These are phyloP conservation scores for Coniochaeta pulveracea DNA, from an alignment of 2,329 filamentous ascomycete genomes.

Conservation along the genomic window DNA sequence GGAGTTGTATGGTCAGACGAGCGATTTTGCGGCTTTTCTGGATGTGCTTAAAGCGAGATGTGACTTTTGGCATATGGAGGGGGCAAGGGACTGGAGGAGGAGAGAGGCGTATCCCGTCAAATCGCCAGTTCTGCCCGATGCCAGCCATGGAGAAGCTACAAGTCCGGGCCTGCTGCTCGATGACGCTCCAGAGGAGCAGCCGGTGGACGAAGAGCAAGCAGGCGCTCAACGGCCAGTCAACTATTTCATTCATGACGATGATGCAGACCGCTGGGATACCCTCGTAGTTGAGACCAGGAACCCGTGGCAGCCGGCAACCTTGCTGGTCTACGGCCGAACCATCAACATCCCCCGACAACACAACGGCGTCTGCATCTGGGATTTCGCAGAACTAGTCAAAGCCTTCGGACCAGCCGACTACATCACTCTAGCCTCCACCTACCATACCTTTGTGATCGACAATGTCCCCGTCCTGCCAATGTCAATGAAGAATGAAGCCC, in stretches of 20 bases:
- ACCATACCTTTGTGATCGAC: slow-evolving; percentile 67
- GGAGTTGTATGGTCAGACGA: slow-evolving; percentile 46
- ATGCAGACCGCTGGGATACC: slow-evolving; percentile 16
- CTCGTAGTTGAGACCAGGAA: slow-evolving; percentile 2
- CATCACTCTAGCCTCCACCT: slow-evolving; percentile 68
- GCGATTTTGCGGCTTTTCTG: slow-evolving; percentile 66
- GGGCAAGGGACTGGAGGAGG: slow-evolving; percentile 58
- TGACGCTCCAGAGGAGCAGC: slow-evolving; percentile 12
- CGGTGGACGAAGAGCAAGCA: slow-evolving; percentile 6
- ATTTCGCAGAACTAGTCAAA: slow-evolving; percentile 57
- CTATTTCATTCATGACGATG: slow-evolving; percentile 13
- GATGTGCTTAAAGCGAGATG: slow-evolving; percentile 67
- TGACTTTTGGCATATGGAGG: slow-evolving; percentile 78
- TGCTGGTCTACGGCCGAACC: slow-evolving; percentile 52
- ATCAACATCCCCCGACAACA: slow-evolving; percentile 47
- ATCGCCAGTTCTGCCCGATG: no score
- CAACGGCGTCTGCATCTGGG: slow-evolving; percentile 50
- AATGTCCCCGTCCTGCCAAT: slow-evolving; percentile 56
- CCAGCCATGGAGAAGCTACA: no score
- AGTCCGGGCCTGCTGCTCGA: background rate
- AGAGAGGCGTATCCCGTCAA: no score
- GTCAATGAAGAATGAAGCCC: slow-evolving; percentile 67
- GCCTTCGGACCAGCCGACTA: slow-evolving; percentile 72
- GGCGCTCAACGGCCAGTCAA: slow-evolving; percentile 10
- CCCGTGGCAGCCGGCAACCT: slow-evolving; percentile 29